Base-by-base conservation (phyloP, 2,329 filamentous ascomycete species). In the Colletotrichum destructivum region DNA sequence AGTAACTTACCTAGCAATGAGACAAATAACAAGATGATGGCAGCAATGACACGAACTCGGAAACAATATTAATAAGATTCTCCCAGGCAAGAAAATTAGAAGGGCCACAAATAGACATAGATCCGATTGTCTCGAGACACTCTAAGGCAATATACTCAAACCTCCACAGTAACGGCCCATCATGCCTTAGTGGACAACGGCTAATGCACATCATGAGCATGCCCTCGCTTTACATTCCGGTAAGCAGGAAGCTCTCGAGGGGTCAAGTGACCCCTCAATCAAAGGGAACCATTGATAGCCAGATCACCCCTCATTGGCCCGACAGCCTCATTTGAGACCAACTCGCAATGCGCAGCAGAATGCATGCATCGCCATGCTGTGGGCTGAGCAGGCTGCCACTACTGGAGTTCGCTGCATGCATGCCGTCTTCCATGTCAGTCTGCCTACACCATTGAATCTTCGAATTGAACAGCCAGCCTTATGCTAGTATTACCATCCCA, bases 361-460 rank as follows among this genome's bases (percentile, higher is more conserved):
- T 38, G 54, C n/a, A 23, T 40, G 35, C 54, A 56, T 23, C 35
- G 54, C 54, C 54, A 40, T 35, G 31, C 31, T n/a, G 31, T 56
- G 54, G 12, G 51, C 18, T 13, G 51, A n/a, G 26, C 16, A 12
- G 51, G 6, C 51, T 12, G 7, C 51, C 7, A 16, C 51, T 55
- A 11, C 35, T 55, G 54, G 35, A 9, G 18, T 40, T 38, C 52
- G 15, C 12, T 38, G 18, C 35, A 56, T 56, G 54, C 54, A 56
- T 16, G 35, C 15, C 31, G 9, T 3, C 31, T 2, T 56, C 18
- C 35, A 21, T 13, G 31, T 6, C 12, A 40, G 18, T 21, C 31
- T 21, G 12, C 5, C 18, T 21, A 11, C 8, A 2, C 2, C 4
- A 13, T 21, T 18, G 18, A 12, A 49, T 9, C 11, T 1, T 2